Conservation (phyloP, 148 eudicot genomes). For the Talinum fruticosum region DNA sequence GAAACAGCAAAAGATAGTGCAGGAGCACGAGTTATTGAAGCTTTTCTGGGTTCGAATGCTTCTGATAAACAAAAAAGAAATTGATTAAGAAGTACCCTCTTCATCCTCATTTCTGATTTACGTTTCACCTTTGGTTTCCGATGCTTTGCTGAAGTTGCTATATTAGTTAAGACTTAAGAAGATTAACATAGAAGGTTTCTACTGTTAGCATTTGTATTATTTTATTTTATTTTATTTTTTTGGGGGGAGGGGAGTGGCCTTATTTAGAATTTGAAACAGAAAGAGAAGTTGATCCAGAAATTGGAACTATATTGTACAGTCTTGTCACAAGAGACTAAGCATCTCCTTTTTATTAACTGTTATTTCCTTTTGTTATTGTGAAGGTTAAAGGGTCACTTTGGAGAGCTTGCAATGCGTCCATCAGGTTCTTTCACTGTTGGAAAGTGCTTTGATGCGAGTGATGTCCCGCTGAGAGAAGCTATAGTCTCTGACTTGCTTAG, state of each 20-base stretch:
- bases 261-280: neutral
- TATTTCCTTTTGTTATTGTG: conserved; percentile 15
- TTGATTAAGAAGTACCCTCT: conserved; percentile 61
- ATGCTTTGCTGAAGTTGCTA: neutral
- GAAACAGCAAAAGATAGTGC: conserved; percentile 65
- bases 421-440: conserved; percentile 85
- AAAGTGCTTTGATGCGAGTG: conserved; percentile 70
- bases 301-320: neutral
- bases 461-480: conserved; percentile 57
- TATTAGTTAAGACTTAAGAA: neutral
- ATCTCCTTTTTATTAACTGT: neutral
- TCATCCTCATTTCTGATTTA: conserved; percentile 2
- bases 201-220: neutral
- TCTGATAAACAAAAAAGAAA: conserved; percentile 68
- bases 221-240: no score
- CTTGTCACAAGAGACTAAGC: neutral
- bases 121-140: neutral
- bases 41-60: conserved; percentile 73
- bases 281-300: neutral
- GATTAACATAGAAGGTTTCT: no score
- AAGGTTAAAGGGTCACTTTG: conserved; percentile 89
- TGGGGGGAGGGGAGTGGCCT: no score
- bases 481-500: conserved; percentile 68
- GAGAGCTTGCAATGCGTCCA: conserved; percentile 70
- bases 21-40: conserved; percentile 89